A percentile compares a stretch with the other conserved stretches of the same genome.
Evolutionary conservation across 148 eudicot genomes (phyloP).

Genomic region (Pharnaceum exiguum): DNA sequence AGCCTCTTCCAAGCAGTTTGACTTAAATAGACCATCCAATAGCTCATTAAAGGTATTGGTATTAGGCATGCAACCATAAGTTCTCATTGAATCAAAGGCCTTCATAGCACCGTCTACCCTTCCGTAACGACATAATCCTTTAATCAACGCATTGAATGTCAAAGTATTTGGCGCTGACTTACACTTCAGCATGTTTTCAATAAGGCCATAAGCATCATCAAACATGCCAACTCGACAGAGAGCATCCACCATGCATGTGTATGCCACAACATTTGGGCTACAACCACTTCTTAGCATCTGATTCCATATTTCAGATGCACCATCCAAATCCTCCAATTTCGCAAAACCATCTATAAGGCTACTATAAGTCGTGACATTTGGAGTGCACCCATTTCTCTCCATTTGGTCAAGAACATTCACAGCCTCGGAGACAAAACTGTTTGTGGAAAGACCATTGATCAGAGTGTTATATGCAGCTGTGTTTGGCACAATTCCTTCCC

Average conservation of each 20-base stretch:
- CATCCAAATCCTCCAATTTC: conserved; percentile 49
- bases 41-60: conserved; percentile 58
- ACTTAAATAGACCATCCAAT: conserved; percentile 52
- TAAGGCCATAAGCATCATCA: conserved; percentile 50
- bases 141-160: conserved; percentile 62
- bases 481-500: conserved; percentile 59
- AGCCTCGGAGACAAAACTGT: conserved; percentile 42
- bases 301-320: conserved; percentile 76
- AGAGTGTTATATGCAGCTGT: conserved; percentile 57
- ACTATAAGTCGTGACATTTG: conserved; percentile 62
- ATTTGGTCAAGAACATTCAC: conserved; percentile 39
- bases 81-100: conserved; percentile 52
- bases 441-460: conserved; percentile 53
- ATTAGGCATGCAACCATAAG: conserved; percentile 40
- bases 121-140: conserved; percentile 50
- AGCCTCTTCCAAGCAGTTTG: conserved; percentile 31
- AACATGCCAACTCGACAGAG: conserved; percentile 65
- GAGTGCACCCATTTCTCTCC: conserved; percentile 46
- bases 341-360: conserved; percentile 67
- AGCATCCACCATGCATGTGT: conserved; percentile 82
- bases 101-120: conserved; percentile 56
- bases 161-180: conserved; percentile 64
- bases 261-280: conserved; percentile 73
- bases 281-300: conserved; percentile 65
- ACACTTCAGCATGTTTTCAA: conserved; percentile 48